These are phyloP conservation scores for Annulohypoxylon moriforme DNA, from an alignment of 495 filamentous ascomycete species.

Conservation along the genomic window DNA sequence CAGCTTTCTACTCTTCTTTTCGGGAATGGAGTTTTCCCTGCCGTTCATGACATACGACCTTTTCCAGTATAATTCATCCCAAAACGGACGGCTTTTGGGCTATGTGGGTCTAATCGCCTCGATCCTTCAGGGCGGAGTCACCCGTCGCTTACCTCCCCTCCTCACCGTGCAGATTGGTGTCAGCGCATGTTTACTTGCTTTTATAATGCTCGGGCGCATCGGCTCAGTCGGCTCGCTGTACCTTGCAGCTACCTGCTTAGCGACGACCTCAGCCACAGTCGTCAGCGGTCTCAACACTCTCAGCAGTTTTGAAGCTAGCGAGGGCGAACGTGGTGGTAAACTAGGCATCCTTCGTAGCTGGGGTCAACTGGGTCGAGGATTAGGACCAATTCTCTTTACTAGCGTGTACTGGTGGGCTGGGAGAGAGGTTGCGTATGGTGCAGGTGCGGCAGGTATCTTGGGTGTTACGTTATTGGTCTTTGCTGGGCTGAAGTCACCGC, in stretches of 20 bases:
- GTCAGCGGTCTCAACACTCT: slow-evolving; percentile 94
- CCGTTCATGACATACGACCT: slow-evolving; percentile 97
- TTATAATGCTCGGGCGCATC: slow-evolving; percentile 80
- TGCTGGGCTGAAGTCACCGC: slow-evolving; percentile 68
- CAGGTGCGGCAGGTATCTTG: slow-evolving; percentile 83
- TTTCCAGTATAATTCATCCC: slow-evolving; percentile 79
- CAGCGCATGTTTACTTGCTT: slow-evolving; percentile 77
- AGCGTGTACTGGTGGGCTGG: slow-evolving; percentile 99
- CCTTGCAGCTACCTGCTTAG: slow-evolving; percentile 80
- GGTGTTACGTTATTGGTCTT: slow-evolving; percentile 78
- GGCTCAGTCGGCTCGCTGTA: slow-evolving; percentile 76
- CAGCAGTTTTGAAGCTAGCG: slow-evolving; percentile 86
- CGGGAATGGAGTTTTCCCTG: slow-evolving; percentile 94
- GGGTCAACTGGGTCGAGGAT: slow-evolving; percentile 86
- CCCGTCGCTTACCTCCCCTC: slow-evolving; percentile 82
- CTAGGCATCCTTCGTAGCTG: slow-evolving; percentile 84
- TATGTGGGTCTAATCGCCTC: slow-evolving; percentile 94
- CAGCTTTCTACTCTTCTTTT: slow-evolving; percentile 94
- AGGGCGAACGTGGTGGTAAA: slow-evolving; percentile 83
- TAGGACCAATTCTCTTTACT: slow-evolving; percentile 91
- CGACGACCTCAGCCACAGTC: slow-evolving; percentile 90
- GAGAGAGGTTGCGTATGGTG: slow-evolving; percentile 81
- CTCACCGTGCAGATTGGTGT: slow-evolving; percentile 82
- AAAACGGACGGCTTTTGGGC: slow-evolving; percentile 89
- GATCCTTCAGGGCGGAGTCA: slow-evolving; percentile 85